Conservation (phyloP, 2,329 filamentous ascomycete species). For the Cercospora janseana region DNA sequence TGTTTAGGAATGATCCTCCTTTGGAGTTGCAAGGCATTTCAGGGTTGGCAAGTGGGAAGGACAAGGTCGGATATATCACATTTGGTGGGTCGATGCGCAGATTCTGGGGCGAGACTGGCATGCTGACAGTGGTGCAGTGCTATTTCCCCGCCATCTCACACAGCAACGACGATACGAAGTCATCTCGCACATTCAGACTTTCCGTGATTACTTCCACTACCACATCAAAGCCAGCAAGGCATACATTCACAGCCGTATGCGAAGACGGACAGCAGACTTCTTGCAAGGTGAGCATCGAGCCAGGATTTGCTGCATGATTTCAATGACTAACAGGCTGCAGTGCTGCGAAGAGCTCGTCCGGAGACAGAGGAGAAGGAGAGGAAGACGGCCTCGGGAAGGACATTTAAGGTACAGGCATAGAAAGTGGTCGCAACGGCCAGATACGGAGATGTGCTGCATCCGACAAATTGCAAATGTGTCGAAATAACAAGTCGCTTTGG, state of each 20-base stretch:
- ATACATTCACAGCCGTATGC: constrained; percentile 98
- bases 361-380: constrained; percentile 96
- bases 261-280: constrained; percentile 95
- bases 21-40: constrained; percentile 84
- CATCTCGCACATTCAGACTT: constrained; percentile 99
- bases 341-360: constrained; percentile 90
- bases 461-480: neutral
- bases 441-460: neutral
- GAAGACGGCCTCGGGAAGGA: constrained; percentile 95
- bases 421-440: neutral
- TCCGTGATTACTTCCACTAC: constrained; percentile 99
- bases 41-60: constrained; percentile 74
- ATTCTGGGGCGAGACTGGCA: neutral
- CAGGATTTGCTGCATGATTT: neutral
- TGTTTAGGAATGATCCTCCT: constrained; percentile 92
- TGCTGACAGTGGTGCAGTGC: constrained; percentile 55
- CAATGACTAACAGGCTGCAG: constrained; percentile 47
- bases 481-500: neutral
- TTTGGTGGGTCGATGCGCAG: constrained; percentile 65
- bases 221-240: constrained; percentile 99
- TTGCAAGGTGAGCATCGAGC: constrained; percentile 69
- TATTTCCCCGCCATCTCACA: constrained; percentile 93
- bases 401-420: constrained; percentile 67
- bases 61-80: constrained; percentile 94
- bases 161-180: constrained; percentile 87